Base-by-base conservation (phyloP, 768 basidiomycete species). In the Termitomyces sp. region DNA sequence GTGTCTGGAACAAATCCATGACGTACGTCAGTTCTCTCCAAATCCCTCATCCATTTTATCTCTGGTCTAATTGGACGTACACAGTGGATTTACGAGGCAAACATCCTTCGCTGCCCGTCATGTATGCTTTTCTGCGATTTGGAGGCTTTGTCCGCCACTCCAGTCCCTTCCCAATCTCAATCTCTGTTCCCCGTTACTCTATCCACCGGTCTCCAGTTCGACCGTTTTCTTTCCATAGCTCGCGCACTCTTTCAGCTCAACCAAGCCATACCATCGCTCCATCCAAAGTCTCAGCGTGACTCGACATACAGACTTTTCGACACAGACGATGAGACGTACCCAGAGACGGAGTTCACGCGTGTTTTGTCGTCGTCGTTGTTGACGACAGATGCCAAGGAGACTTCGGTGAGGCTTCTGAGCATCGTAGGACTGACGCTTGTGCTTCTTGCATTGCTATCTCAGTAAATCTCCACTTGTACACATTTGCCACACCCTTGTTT, bases 51-150 rank as follows among this genome's bases (percentile, higher is more conserved):
- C 16, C 8, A 18, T 37, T 9, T 37, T 24, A 12, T 47, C 46
- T 31, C 18, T 39, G 32, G 32, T 37, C 27, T 29, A 6, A 29
- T 7, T 4, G 24, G 9, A 29, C 5, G 31, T 42, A n/a, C 2
- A 27, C 32, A 64, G 63, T 64, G 60, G 63, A 46, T 59, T 6
- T 56, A 62, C 31, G 63, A 57, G n/a, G 36, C 58, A 9, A 49
- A 62, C 31, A 46, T 56, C 14, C 51, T 56, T 34, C 49, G 32
- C 18, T 64, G 63, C 41, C 63, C 63, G 12, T 57, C 63, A n/a
- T 64, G 63, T 42, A 50, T 57, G 49, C 39, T 46, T 2, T 59
- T 51, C 4, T 64, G 59, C 9, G 12, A 20, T 5, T 5, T 57
- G n/a, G 13, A 56, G 6, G 8, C 39, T 18, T 29, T 48, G 37